Evolutionary conservation across 768 basidiomycete species (phyloP), one percentile per base, ranked within the genome.

Genomic region (Amanita inopinata): DNA sequence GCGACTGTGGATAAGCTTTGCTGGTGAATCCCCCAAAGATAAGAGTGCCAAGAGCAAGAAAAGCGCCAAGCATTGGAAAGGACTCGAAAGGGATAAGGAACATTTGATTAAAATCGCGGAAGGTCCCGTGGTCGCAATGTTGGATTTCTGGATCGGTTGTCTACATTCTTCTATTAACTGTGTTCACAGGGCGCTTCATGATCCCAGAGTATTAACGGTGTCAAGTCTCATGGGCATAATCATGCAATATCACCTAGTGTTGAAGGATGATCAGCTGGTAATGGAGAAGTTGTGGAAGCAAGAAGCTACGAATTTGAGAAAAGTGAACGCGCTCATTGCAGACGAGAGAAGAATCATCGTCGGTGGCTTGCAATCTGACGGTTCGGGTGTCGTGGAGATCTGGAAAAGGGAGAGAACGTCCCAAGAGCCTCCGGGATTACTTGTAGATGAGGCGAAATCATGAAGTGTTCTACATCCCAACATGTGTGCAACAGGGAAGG

Each of bases 111-210:
- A 78, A 43, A 65, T 78, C 12, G 81, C 80, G 1, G 74, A 83
- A 46, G 87, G 86, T 0, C 87, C 87, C 17, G 62, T 90, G 20
- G 82, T 84, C 33, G 74, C 75, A 7, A 48, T 83, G 87, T 86
- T 56, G 41, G 78, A 53, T 23, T 20, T 41, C 28, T 27, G 38
- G 18, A 35, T 38, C 14, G 22, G 11, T n/a, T 23, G 14, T 45
- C 17, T 10, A 19, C 12, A 32, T 43, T 42, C 15, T 43, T 38
- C 7, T n/a, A 24, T 23, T 50, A 30, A 49, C n/a, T 8, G 7
- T 34, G 17, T 38, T 19, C 36, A 4, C 30, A 82, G 81, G 52
- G 58, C 66, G 17, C 83, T 84, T 53, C 56, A 63, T 6, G 65
- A 63, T 14, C 45, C 72, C 1, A 61, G 63, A 31, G 61, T 57